Base-by-base conservation (phyloP, 768 basidiomycete genomes). In the Boletus subcaerulescens region DNA sequence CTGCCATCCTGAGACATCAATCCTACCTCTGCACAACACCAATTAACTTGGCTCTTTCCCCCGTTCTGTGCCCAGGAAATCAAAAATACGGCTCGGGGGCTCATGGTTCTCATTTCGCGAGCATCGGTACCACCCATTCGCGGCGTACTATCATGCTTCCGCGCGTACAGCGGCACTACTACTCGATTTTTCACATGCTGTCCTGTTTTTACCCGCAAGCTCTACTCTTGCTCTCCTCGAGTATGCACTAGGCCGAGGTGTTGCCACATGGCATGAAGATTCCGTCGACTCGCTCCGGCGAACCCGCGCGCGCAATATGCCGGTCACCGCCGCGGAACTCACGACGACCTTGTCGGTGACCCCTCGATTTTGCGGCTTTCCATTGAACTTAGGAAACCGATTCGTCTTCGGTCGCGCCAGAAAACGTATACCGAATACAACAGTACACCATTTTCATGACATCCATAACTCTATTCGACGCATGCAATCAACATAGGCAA, bases 1-100 rank as follows among this genome's bases (percentile, higher is more conserved):
- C 36, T 64, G 53, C 63, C 63, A 56, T 65, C 63, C 56, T 62
- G 52, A 53, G 59, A 64, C 65, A 49, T 38, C 39, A 11, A 40
- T 20, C 12, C 49, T 18, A 24, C 46, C 36, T 38, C 14, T 13
- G 7, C 42, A 29, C 29, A 47, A 38, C 41, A 35, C 43, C 3
- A 31, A 45, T 22, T 32, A 26, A 17, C 2, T 12, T 6, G n/a
- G 33, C 35, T 14, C 35, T 35, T 36, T n/a, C 35, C 17, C 24
- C 36, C 36, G 3, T 18, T 31, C 15, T 15, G 26, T 3, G 36
- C n/a, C 35, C 52, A 17, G 50, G 38, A 29, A 14, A 36, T n/a
- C n/a, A 26, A 15, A 48, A 40, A 20, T 39, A 22, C 50, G 40
- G 12, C 22, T 44, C 13, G 31, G 52, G 32, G 18, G 9, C n/a